A percentile compares a stretch with the other conserved stretches of the same genome.
Evolutionary conservation across 2,329 filamentous ascomycete species (phyloP).

Genomic region (Beauveria pseudobassiana): DNA sequence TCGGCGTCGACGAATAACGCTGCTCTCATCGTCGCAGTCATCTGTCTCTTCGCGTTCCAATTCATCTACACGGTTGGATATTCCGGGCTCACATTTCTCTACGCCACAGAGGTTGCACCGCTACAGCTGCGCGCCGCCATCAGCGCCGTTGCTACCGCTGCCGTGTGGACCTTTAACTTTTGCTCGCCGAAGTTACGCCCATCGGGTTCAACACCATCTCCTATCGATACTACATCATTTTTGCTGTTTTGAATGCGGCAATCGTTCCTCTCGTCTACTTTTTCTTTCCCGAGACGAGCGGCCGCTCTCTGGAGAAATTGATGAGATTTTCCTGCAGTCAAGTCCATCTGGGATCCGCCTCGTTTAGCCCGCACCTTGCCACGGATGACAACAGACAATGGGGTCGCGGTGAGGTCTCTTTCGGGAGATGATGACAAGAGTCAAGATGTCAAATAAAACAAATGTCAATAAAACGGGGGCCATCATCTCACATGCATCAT

Average conservation of each 20-base stretch:
- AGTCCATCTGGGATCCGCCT: slow-evolving; percentile 12
- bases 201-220: slow-evolving; percentile 50
- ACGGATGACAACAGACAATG: neutral
- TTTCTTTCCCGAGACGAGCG: slow-evolving; percentile 36
- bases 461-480: neutral
- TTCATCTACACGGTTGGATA: slow-evolving; percentile 57
- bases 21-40: slow-evolving; percentile 10
- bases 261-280: slow-evolving; percentile 36
- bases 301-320: slow-evolving; percentile 54
- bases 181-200: slow-evolving; percentile 52
- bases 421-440: neutral
- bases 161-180: slow-evolving; percentile 24
- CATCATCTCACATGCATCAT: neutral
- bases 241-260: slow-evolving; percentile 31
- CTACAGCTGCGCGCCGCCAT: slow-evolving; percentile 34
- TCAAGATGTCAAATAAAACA: neutral
- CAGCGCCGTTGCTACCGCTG: slow-evolving; percentile 42
- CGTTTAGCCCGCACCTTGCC: slow-evolving; percentile 7
- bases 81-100: slow-evolving; percentile 52
- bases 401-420: neutral
- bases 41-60: slow-evolving; percentile 58
- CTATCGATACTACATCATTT: slow-evolving; percentile 38
- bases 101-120: slow-evolving; percentile 42
- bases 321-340: slow-evolving; percentile 26
- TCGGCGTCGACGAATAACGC: neutral